phyloP scores from a whole-genome alignment of 2,329 filamentous ascomycete genomes.

The Cordyceps cicadae region DNA sequence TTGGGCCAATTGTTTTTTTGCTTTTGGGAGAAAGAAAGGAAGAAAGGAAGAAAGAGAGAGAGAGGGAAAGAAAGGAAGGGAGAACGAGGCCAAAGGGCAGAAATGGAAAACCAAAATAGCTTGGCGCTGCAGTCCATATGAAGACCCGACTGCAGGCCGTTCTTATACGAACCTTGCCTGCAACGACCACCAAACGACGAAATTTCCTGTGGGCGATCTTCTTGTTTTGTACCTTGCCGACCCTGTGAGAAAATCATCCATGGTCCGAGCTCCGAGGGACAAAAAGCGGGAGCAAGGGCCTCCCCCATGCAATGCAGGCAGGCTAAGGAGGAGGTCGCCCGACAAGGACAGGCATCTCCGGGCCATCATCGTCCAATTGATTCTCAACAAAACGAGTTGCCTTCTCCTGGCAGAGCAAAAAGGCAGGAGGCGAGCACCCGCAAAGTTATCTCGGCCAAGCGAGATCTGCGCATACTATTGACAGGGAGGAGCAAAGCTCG shows the following conservation, averaged over 20 bases:
- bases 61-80: background rate
- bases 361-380: background rate
- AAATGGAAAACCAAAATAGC: background rate
- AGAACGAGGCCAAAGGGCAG: background rate
- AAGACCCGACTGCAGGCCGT: background rate
- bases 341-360: background rate
- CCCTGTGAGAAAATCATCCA: background rate
- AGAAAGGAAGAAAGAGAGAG: too few species aligned
- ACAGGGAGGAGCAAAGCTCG: too few species aligned
- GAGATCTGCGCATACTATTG: background rate
- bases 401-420: background rate
- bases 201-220: background rate
- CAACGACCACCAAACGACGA: background rate
- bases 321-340: background rate
- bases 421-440: background rate
- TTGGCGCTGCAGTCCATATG: background rate
- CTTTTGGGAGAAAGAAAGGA: background rate
- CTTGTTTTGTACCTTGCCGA: background rate
- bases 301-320: background rate
- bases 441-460: background rate
- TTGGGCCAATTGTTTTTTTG: too few species aligned
- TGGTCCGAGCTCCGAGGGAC: background rate
- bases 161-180: background rate
- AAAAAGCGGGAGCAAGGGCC: background rate
- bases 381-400: background rate